These are phyloP conservation scores for Rhinocladiella mackenziei DNA, from an alignment of 2,329 filamentous ascomycete genomes.

Conservation along the genomic window DNA sequence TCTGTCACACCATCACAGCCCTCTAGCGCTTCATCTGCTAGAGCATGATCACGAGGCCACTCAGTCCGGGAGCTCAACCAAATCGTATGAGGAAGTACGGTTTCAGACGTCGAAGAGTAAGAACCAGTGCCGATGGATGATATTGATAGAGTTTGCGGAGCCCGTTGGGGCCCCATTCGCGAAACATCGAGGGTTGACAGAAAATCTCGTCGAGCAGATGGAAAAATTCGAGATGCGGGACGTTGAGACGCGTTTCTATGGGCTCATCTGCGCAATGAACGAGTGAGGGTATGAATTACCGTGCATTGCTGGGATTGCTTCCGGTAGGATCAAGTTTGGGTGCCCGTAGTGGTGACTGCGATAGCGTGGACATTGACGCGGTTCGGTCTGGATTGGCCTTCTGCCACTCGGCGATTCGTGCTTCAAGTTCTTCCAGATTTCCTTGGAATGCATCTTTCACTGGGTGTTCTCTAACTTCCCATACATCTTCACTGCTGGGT, in stretches of 20 bases:
- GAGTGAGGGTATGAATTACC: constrained; percentile 1
- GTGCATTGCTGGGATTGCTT: not conserved
- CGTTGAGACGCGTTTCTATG: constrained; percentile 7
- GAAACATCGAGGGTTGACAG: constrained; percentile 8
- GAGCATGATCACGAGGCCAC: constrained; percentile 7
- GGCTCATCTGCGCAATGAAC: constrained; percentile 12
- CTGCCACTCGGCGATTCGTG: constrained; percentile 41
- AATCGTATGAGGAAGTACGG: constrained; percentile 11
- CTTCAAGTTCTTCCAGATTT: constrained; percentile 42
- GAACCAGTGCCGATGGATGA: constrained; percentile 13
- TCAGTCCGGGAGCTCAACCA: constrained; percentile 12
- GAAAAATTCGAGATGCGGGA: constrained; percentile 7
- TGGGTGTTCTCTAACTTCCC: constrained; percentile 67
- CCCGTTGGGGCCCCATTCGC: constrained; percentile 12
- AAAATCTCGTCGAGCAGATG: constrained; percentile 8
- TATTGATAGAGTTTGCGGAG: constrained; percentile 15
- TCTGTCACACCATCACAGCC: constrained; percentile 5
- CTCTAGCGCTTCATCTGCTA: constrained; percentile 7
- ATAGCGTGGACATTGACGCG: too few species aligned
- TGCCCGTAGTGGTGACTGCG: too few species aligned
- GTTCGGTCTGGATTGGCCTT: constrained; percentile 38
- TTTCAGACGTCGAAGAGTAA: constrained; percentile 7
- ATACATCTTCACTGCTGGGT: constrained; percentile 83
- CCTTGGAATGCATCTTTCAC: constrained; percentile 51
- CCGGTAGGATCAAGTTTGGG: too few species aligned